A percentile compares a stretch with the other conserved stretches of the same genome.
phyloP scores from a whole-genome alignment of 1,139 yeast genomes.

The Yamadazyma friedrichii region DNA sequence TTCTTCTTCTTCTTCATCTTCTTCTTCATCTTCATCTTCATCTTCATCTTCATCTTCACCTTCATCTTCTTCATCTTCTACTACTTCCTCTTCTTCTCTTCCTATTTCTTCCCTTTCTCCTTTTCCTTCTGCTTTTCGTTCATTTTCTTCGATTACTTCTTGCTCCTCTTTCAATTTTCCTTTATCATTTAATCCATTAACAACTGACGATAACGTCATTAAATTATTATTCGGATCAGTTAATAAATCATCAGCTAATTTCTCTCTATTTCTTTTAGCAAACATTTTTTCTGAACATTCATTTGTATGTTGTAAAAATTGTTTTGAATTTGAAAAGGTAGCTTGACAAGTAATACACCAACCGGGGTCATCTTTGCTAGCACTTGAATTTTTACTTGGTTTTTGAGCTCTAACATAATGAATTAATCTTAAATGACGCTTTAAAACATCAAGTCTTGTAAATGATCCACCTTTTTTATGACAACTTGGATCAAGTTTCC shows the following conservation, averaged over 20 bases:
- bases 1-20: slow-evolving; percentile 5
- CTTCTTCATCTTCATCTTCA: slow-evolving; percentile 7
- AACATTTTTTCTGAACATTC: slow-evolving; percentile 51
- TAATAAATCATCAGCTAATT: slow-evolving; percentile 8
- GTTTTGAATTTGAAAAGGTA: slow-evolving; percentile 54
- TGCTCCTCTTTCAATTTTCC: not conserved
- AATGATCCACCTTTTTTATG: slow-evolving; percentile 74
- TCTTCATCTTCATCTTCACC: not conserved
- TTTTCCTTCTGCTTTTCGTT: not conserved
- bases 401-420: slow-evolving; percentile 55
- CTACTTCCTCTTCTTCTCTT: not conserved
- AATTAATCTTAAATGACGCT: slow-evolving; percentile 64
- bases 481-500: slow-evolving; percentile 64
- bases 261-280: not conserved
- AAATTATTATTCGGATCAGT: slow-evolving; percentile 17
- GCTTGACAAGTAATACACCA: slow-evolving; percentile 65
- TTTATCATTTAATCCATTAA: slow-evolving; percentile 10
- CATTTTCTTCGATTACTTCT: not conserved
- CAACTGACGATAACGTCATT: slow-evolving; percentile 15
- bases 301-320: slow-evolving; percentile 64
- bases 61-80: not conserved
- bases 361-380: slow-evolving; percentile 49
- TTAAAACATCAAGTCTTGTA: slow-evolving; percentile 66
- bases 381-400: slow-evolving; percentile 12
- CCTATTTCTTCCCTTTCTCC: not conserved